phyloP scores from a whole-genome alignment of 805 yeast species.

The Wickerhamomyces sydowiorum region DNA sequence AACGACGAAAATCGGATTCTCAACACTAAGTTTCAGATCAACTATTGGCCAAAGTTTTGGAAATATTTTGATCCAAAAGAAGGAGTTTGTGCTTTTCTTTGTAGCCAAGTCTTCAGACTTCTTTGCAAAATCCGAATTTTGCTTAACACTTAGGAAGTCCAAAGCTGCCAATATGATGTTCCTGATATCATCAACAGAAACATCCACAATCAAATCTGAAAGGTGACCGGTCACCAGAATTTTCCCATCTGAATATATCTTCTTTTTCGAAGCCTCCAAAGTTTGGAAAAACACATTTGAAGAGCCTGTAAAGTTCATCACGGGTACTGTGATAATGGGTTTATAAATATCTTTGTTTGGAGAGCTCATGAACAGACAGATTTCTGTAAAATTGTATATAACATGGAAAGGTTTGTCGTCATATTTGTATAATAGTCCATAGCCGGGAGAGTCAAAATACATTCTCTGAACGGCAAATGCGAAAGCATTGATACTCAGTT shows the following conservation, averaged over 20 bases:
- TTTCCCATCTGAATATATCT: constrained; percentile 25
- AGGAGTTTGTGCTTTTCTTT: background rate
- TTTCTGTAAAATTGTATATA: constrained; percentile 31
- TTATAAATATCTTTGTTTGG: constrained; percentile 10
- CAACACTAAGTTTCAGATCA: constrained; percentile 30
- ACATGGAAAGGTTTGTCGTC: constrained; percentile 38
- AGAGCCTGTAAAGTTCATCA: constrained; percentile 29
- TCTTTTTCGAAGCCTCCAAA: constrained; percentile 19
- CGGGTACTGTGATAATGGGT: constrained; percentile 15
- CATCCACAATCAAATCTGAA: constrained; percentile 39
- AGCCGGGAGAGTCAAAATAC: constrained; percentile 37
- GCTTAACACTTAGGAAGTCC: constrained; percentile 12
- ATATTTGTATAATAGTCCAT: constrained; percentile 33
- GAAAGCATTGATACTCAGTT: constrained; percentile 15
- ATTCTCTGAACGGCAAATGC: constrained; percentile 23
- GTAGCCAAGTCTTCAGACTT: background rate
- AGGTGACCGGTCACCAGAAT: constrained; percentile 32
- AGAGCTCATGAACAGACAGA: constrained; percentile 26
- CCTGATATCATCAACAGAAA: constrained; percentile 34
- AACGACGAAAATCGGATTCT: constrained; percentile 31
- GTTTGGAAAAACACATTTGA: constrained; percentile 33
- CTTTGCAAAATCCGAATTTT: background rate
- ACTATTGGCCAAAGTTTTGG: constrained; percentile 27
- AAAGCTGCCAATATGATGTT: constrained; percentile 23
- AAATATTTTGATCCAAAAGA: constrained; percentile 3